phyloP scores from a whole-genome alignment of 2,329 filamentous ascomycete genomes.

The Diaporthe velutina region DNA sequence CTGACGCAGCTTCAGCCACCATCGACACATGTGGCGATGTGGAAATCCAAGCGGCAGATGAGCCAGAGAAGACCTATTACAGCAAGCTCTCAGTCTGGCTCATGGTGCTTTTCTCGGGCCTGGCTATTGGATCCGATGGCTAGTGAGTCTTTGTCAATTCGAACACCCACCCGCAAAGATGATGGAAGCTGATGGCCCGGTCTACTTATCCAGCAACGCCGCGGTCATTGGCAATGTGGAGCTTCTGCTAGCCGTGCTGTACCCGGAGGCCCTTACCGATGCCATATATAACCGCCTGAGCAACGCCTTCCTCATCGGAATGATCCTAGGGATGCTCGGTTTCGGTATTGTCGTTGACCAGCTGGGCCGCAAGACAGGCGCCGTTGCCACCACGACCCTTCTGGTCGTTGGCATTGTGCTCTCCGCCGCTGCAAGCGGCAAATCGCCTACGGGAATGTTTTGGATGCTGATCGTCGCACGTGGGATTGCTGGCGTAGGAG shows the following conservation, averaged over 20 bases:
- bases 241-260: slow-evolving; percentile 55
- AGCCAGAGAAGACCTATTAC: slow-evolving; percentile 44
- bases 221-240: slow-evolving; percentile 60
- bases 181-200: background rate
- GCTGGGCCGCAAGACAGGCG: slow-evolving; percentile 39
- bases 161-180: too few species aligned
- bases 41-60: slow-evolving; percentile 25
- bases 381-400: slow-evolving; percentile 46
- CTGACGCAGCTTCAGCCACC: background rate
- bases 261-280: slow-evolving; percentile 56
- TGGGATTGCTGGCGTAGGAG: slow-evolving; percentile 57
- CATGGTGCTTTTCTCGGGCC: slow-evolving; percentile 59
- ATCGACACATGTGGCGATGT: slow-evolving; percentile 18
- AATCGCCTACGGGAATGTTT: slow-evolving; percentile 54
- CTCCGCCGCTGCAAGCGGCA: slow-evolving; percentile 59
- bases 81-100: slow-evolving; percentile 57
- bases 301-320: slow-evolving; percentile 67
- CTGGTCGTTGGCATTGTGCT: slow-evolving; percentile 61
- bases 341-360: slow-evolving; percentile 62
- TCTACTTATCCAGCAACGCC: slow-evolving; percentile 51
- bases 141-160: slow-evolving; percentile 48
- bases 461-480: slow-evolving; percentile 63
- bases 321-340: slow-evolving; percentile 68
- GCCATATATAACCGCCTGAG: slow-evolving; percentile 64
- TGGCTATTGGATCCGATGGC: slow-evolving; percentile 61